Evolutionary conservation across 1,139 yeast genomes (phyloP).

Genomic region (Blastobotrys ciferrii): DNA sequence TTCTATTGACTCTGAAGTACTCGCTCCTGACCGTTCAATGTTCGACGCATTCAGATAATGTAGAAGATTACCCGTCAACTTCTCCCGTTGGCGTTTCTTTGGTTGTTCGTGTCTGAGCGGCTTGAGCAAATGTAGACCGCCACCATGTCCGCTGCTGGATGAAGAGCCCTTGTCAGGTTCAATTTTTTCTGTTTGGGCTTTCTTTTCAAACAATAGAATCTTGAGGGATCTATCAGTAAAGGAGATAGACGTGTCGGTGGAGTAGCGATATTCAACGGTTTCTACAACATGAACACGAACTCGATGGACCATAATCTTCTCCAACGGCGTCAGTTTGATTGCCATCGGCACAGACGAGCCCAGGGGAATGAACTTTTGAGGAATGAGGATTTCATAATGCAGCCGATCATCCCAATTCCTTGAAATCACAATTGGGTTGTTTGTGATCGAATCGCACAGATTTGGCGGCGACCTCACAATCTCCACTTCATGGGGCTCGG

Average conservation of each 20-base stretch:
- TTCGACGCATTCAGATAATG: constrained; percentile 11
- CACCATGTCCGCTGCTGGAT: constrained; percentile 1
- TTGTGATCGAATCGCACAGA: constrained; percentile 64
- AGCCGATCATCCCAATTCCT: constrained; percentile 79
- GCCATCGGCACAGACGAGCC: constrained; percentile 62
- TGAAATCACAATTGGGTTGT: constrained; percentile 79
- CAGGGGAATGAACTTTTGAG: constrained; percentile 69
- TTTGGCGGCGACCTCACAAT: constrained; percentile 79
- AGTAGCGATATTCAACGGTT: constrained; percentile 59
- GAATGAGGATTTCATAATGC: constrained; percentile 74
- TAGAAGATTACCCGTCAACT: constrained; percentile 22
- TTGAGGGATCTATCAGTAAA: constrained; percentile 32
- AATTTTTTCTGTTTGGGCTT: constrained; percentile 21
- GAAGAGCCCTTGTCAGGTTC: background rate
- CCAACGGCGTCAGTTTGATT: constrained; percentile 70
- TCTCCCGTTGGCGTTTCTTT: constrained; percentile 12
- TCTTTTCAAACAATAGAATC: constrained; percentile 33
- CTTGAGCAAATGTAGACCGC: background rate
- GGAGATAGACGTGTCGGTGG: constrained; percentile 30
- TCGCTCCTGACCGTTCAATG: background rate
- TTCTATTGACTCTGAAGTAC: constrained; percentile 5
- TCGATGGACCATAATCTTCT: constrained; percentile 64
- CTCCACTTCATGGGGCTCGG: constrained; percentile 34
- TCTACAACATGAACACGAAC: constrained; percentile 72
- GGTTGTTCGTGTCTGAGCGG: background rate